Evolutionary conservation across 2,329 filamentous ascomycete genomes (phyloP).

Genomic region (Penicillium sp.): DNA sequence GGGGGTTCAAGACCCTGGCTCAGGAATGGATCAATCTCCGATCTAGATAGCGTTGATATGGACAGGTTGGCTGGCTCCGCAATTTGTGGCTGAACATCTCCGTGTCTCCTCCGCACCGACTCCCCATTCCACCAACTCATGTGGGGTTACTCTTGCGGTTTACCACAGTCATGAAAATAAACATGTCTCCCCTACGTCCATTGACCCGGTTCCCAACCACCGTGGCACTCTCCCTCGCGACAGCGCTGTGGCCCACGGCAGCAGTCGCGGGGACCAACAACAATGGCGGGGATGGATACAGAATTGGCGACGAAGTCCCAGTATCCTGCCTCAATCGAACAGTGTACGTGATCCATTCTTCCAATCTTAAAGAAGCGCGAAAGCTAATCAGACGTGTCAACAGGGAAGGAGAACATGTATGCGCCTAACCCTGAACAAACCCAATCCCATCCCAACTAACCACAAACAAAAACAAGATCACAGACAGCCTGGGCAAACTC

Average conservation of each 20-base stretch:
- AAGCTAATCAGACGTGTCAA: background rate
- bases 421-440: slow-evolving; percentile 11
- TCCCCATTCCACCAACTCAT: slow-evolving; percentile 9
- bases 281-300: slow-evolving; percentile 34
- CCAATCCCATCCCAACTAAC: background rate
- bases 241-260: slow-evolving; percentile 21
- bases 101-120: slow-evolving; percentile 14
- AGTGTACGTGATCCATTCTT: slow-evolving; percentile 54
- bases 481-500: slow-evolving; percentile 75
- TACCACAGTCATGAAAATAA: background rate
- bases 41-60: slow-evolving; percentile 2
- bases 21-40: background rate
- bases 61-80: slow-evolving; percentile 8
- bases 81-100: slow-evolving; percentile 12
- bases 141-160: slow-evolving; percentile 7
- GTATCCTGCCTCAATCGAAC: slow-evolving; percentile 74
- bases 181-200: slow-evolving; percentile 9
- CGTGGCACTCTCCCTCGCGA: slow-evolving; percentile 14
- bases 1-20: background rate
- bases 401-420: slow-evolving; percentile 28
- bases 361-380: background rate
- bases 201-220: slow-evolving; percentile 7
- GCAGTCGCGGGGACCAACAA: slow-evolving; percentile 25
- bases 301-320: slow-evolving; percentile 62
- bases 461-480: slow-evolving; percentile 53